Conservation (phyloP, 2,329 filamentous ascomycete species). For the Stylonectria norvegica region DNA sequence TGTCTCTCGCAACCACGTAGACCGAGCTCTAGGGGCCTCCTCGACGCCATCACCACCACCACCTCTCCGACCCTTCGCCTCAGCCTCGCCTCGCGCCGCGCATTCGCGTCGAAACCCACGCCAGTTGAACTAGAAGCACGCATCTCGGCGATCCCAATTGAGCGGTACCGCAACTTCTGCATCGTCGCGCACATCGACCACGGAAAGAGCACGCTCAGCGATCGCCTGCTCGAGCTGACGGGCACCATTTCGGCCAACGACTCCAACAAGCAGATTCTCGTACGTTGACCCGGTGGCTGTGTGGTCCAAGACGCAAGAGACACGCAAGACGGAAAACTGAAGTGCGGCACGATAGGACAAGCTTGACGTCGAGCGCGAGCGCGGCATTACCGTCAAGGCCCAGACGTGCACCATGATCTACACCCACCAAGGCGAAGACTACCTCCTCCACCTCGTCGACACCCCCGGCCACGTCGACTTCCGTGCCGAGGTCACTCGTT, state of each 20-base stretch:
- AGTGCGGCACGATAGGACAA: slow-evolving; percentile 58
- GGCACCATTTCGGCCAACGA: slow-evolving; percentile 82
- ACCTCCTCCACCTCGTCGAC: slow-evolving; percentile 91
- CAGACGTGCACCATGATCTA: slow-evolving; percentile 99
- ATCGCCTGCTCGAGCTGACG: slow-evolving; percentile 87
- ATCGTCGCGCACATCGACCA: slow-evolving; percentile 99
- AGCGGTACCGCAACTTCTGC: slow-evolving; percentile 89
- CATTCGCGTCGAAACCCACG: slow-evolving; percentile 25
- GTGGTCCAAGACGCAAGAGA: no score
- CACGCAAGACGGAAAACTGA: no score
- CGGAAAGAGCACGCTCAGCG: slow-evolving; percentile 93
- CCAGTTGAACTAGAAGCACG: slow-evolving; percentile 41
- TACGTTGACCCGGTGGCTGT: no score
- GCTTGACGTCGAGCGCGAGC: slow-evolving; percentile 90
- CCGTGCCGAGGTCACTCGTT: slow-evolving; percentile 89
- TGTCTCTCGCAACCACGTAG: slow-evolving; percentile 25
- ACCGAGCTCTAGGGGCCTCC: slow-evolving; percentile 10
- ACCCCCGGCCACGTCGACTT: slow-evolving; percentile 98
- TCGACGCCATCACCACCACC: no score
- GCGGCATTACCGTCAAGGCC: slow-evolving; percentile 97
- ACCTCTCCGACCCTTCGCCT: not conserved
- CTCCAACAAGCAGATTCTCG: slow-evolving; percentile 86
- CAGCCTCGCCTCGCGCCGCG: not conserved
- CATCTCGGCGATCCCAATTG: slow-evolving; percentile 73
- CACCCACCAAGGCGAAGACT: slow-evolving; percentile 79